Percentiles rank a stretch among this genome's conserved stretches.
phyloP scores from a whole-genome alignment of 176 grass and related monocot species.

The Carex littledalei region DNA sequence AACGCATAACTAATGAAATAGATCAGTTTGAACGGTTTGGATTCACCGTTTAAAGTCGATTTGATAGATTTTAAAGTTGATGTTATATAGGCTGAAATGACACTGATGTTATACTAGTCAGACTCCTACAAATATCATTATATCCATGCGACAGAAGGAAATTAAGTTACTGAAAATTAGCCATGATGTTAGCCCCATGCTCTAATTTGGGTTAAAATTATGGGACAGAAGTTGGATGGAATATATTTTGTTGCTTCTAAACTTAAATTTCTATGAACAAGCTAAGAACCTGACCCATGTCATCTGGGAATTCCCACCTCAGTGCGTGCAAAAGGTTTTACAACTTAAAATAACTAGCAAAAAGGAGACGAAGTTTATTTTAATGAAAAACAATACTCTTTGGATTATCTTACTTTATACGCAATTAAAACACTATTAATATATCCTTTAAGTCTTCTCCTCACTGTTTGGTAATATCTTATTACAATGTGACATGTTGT shows the following conservation, averaged over 20 bases:
- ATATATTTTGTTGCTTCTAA: background rate
- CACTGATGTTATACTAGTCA: too few species aligned
- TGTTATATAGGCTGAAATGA: too few species aligned
- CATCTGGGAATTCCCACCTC: background rate
- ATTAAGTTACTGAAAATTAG: background rate
- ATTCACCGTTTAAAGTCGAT: too few species aligned
- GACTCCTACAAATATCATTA: background rate
- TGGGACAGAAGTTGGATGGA: background rate
- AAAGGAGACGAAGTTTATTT: background rate
- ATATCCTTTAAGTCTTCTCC: too few species aligned
- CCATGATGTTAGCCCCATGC: background rate
- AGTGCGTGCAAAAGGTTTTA: background rate
- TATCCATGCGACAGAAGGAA: background rate
- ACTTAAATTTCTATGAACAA: background rate
- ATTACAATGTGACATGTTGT: background rate
- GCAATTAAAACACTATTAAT: background rate
- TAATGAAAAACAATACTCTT: background rate
- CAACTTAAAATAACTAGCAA: background rate
- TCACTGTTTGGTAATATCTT: background rate
- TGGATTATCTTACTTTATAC: background rate
- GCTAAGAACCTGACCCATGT: conserved; percentile 15
- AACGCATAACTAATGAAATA: too few species aligned
- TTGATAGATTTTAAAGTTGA: too few species aligned
- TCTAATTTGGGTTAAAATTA: background rate
- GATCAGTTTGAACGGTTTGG: too few species aligned